Conservation (phyloP, 148 eudicot genomes). For the Rhododendron molle region DNA sequence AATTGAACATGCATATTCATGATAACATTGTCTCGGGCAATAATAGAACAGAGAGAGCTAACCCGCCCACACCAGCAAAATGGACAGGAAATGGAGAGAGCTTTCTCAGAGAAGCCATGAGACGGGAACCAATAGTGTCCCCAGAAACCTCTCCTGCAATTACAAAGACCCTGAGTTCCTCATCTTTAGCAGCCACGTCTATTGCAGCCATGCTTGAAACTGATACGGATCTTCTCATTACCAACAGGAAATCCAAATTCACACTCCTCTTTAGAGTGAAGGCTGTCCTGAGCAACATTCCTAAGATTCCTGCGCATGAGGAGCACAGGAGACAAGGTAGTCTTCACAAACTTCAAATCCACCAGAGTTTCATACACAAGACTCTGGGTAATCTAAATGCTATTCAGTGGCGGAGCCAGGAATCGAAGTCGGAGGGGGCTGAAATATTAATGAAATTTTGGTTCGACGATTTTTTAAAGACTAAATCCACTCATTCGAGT, state of each 20-base stretch:
- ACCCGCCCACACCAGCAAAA: conserved; percentile 93
- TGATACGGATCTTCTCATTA: conserved; percentile 43
- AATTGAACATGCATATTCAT: neutral
- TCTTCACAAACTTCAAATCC: neutral
- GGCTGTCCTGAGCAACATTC: conserved; percentile 10
- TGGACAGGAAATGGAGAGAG: conserved; percentile 73
- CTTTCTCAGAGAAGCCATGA: conserved; percentile 78
- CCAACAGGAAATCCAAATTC: conserved; percentile 12
- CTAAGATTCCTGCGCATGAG: conserved; percentile 8
- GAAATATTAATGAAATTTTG: too few species aligned
- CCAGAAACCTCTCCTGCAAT: conserved; percentile 37
- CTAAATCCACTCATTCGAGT: too few species aligned
- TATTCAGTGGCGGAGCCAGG: too few species aligned
- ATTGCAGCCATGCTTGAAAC: conserved; percentile 42
- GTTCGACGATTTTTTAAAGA: too few species aligned
- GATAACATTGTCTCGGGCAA: neutral
- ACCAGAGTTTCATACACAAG: neutral
- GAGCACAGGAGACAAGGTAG: conserved; percentile 2
- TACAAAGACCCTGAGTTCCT: conserved; percentile 80
- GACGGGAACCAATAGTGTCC: conserved; percentile 71
- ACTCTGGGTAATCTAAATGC: too few species aligned
- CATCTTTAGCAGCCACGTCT: conserved; percentile 72
- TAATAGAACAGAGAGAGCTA: neutral
- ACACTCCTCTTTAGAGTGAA: too few species aligned
- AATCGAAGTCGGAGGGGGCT: too few species aligned